phyloP scores from a whole-genome alignment of 1,139 yeast genomes.

The Sugiyamaella xylanicola region DNA sequence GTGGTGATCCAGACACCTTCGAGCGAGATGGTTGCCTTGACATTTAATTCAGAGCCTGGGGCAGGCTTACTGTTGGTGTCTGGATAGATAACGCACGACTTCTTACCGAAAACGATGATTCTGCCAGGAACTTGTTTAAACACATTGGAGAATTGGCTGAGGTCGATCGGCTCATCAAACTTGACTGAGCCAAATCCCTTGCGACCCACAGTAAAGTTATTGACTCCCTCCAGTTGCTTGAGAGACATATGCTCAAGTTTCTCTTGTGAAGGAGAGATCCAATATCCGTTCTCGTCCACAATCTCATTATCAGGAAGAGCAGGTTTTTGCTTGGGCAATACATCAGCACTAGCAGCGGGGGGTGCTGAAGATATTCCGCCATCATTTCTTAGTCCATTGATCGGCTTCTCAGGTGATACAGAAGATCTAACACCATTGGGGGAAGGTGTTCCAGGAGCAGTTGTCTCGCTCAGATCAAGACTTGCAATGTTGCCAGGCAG shows the following conservation, averaged over 20 bases:
- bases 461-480: constrained; percentile 14
- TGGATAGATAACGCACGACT: constrained; percentile 73
- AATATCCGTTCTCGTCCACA: constrained; percentile 71
- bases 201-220: constrained; percentile 75
- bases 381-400: constrained; percentile 1
- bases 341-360: too few species aligned
- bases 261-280: constrained; percentile 77
- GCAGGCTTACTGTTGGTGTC: constrained; percentile 63
- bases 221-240: constrained; percentile 64
- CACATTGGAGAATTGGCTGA: constrained; percentile 61
- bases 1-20: constrained; percentile 78
- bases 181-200: constrained; percentile 74
- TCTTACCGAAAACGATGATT: constrained; percentile 60
- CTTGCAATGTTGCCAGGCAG: constrained; percentile 16
- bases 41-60: constrained; percentile 81
- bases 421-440: constrained; percentile 14
- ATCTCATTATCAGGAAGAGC: constrained; percentile 44
- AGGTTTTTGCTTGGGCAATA: constrained; percentile 11
- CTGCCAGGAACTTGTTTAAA: constrained; percentile 62
- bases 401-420: constrained; percentile 9
- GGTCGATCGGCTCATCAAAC: constrained; percentile 80
- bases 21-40: constrained; percentile 70
- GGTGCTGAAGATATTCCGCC: too few species aligned
- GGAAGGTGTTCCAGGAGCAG: constrained; percentile 18
- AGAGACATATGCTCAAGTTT: constrained; percentile 62